Base-by-base conservation (phyloP, 1,284 basidiomycete species). In the Microbotryum lychnidis-dioicae region DNA sequence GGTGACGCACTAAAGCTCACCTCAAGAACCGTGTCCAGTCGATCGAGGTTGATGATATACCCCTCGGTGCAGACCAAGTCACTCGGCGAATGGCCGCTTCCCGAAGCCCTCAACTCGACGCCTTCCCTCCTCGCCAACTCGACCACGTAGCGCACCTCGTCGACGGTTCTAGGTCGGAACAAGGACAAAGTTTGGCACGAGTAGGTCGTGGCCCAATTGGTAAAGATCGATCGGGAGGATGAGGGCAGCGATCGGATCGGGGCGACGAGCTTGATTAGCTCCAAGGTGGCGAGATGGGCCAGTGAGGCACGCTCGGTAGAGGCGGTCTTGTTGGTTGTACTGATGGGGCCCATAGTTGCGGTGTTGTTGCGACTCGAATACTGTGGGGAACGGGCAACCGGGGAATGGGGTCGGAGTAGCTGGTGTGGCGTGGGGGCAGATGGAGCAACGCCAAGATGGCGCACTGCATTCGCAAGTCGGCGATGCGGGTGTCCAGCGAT, bases 71-170 rank as follows among this genome's bases (percentile, higher is more conserved):
- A 94, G 0, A 88, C 86, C 56, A 97, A 80, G 77, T 97, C 94
- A 73, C 86, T 89, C 12, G 94, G 96, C 66, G 87, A 89, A 77
- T 97, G 94, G 0, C 91, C 92, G 10, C 91, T 84, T 10, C 93
- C 94, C 31, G 87, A 86, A 0, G 90, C 87, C 59, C 92, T 84
- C 46, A 97, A 79, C 33, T 81, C 80, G 67, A 82, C 83, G 14
- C 81, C 79, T 71, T 89, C 83, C 50, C 88, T 79, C 16, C 86
- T 80, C 0, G 92, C 92, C 27, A 92, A 83, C 75, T 92, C 91
- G 37, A 98, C 79, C 51, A 94, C 80, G 66, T 84, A 81, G 50
- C 82, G 80, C 71, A 90, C 89, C 60, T 97, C 82, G 64, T 82
- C 76, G 47, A 85, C 83, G 37, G 80, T 83, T 60, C 81, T 80